A percentile compares a stretch with the other conserved stretches of the same genome.
Evolutionary conservation across 23 red algal species (phyloP).

Genomic region (Agarophyton chilense): DNA sequence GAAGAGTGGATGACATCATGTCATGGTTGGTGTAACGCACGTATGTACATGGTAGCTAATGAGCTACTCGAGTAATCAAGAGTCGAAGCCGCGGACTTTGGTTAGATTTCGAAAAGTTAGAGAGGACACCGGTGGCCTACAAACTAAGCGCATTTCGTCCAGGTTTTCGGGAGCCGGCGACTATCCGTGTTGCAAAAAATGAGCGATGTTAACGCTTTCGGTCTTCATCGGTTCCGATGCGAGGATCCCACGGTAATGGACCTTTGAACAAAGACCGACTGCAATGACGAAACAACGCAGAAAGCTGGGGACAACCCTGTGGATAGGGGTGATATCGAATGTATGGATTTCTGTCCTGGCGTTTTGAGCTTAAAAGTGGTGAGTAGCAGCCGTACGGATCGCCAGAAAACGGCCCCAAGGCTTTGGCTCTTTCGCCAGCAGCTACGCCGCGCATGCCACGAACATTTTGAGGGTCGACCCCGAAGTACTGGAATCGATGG

Average conservation of each 20-base stretch:
- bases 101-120: too few relatives aligned
- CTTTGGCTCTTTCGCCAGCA: slow-evolving; percentile 32
- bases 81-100: too few relatives aligned
- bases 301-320: slow-evolving; percentile 76
- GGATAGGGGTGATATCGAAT: slow-evolving; percentile 79
- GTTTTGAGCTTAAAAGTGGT: slow-evolving; percentile 59
- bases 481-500: slow-evolving; percentile 62
- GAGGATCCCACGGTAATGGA: slow-evolving; percentile 80
- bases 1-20: too few relatives aligned
- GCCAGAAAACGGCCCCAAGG: slow-evolving; percentile 65
- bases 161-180: too few relatives aligned
- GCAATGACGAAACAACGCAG: slow-evolving; percentile 70
- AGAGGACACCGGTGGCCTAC: too few relatives aligned
- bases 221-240: slow-evolving; percentile 1
- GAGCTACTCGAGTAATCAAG: too few relatives aligned
- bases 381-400: slow-evolving; percentile 88
- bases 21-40: too few relatives aligned
- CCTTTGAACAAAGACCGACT: slow-evolving; percentile 59
- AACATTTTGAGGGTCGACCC: slow-evolving; percentile 66
- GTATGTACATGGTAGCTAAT: too few relatives aligned
- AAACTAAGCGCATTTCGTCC: too few relatives aligned
- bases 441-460: slow-evolving; percentile 18
- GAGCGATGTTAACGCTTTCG: neutral
- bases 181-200: neutral
- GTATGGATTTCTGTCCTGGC: slow-evolving; percentile 72